These are phyloP conservation scores for Alternaria triticimaculans DNA, from an alignment of 2,329 filamentous ascomycete species.

Conservation along the genomic window DNA sequence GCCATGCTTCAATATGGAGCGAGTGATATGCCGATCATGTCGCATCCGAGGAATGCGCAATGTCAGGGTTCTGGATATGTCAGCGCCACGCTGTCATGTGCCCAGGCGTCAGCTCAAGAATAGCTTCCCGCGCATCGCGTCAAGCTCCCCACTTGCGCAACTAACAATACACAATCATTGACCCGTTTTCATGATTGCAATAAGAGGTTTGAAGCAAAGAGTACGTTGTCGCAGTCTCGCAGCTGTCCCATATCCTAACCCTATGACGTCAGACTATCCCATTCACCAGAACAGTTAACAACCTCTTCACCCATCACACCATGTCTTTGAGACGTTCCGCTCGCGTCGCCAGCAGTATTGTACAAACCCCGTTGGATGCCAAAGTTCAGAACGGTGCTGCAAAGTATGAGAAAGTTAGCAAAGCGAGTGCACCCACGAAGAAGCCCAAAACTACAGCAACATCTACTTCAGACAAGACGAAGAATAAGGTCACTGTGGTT, in stretches of 20 bases:
- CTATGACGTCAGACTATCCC: conserved; percentile 30
- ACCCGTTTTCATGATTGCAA: not conserved
- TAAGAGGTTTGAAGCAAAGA: not conserved
- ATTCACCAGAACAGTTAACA: conserved; percentile 1
- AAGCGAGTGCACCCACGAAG: conserved; percentile 21
- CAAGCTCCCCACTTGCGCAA: conserved; percentile 11
- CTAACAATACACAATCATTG: conserved; percentile 10
- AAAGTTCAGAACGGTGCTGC: conserved; percentile 13
- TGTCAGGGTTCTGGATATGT: conserved; percentile 24
- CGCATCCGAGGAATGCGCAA: conserved; percentile 7
- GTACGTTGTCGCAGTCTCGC: conserved; percentile 4
- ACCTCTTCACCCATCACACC: conserved; percentile 11
- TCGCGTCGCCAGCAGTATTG: conserved; percentile 50
- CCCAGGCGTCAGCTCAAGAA: conserved; percentile 29
- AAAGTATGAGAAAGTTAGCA: conserved; percentile 18
- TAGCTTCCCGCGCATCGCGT: conserved; percentile 22
- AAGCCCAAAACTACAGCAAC: conserved; percentile 31
- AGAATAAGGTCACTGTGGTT: not conserved
- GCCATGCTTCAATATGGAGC: not conserved
- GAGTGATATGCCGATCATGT: not conserved
- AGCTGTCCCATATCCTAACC: conserved; percentile 55
- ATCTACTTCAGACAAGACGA: conserved; percentile 5
- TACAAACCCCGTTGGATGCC: conserved; percentile 23
- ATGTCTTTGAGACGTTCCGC: conserved; percentile 63
- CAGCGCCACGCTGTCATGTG: conserved; percentile 37